Evolutionary conservation across 2,329 filamentous ascomycete species (phyloP), one percentile per base, ranked within the genome.

Genomic region (Hymenoscyphus salicellus): DNA sequence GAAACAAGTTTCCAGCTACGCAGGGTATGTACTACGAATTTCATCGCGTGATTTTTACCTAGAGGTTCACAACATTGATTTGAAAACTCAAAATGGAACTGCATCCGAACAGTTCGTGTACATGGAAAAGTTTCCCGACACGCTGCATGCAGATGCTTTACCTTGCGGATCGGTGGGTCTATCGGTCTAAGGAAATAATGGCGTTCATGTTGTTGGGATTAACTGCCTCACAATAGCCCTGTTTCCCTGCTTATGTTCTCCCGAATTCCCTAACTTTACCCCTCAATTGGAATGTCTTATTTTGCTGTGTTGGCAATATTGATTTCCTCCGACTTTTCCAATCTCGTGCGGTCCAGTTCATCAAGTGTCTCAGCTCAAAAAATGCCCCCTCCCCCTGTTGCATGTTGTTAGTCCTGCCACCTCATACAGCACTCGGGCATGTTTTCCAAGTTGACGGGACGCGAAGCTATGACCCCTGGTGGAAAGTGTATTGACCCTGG

Each of bases 281-380:
- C 43, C 46, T 23, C 46, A 23, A 23, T 52, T 52, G 4, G 3
- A 52, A 52, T 52, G 11, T 49, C 23, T 23, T 52, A 10, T 23
- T 52, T 26, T 52, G 46, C 20, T 52, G n/a, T 52, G 46, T 52
- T 52, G 46, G 46, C 46, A 23, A 52, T 52, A 52, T 52, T 23
- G 20, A 52, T 52, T 26, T 52, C 20, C 23, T 26, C 20, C 46
- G 20, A 26, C 14, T 52, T 52, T 52, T 10, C 11, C 20, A 52
- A 52, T 2, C n/a, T 26, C 20, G 46, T 23, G 46, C 20, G 20
- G 46, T 26, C 10, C 8, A 26, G 10, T 52, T 14, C 43, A 26
- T 49, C 43, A 49, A 20, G n/a, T 23, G 46, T 52, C 7, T 52
- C 46, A 52, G 46, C 20, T 52, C 46, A 49, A 23, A 52, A 5